These are phyloP conservation scores for Cyclocybe aegerita DNA, from an alignment of 768 basidiomycete species.

Conservation along the genomic window DNA sequence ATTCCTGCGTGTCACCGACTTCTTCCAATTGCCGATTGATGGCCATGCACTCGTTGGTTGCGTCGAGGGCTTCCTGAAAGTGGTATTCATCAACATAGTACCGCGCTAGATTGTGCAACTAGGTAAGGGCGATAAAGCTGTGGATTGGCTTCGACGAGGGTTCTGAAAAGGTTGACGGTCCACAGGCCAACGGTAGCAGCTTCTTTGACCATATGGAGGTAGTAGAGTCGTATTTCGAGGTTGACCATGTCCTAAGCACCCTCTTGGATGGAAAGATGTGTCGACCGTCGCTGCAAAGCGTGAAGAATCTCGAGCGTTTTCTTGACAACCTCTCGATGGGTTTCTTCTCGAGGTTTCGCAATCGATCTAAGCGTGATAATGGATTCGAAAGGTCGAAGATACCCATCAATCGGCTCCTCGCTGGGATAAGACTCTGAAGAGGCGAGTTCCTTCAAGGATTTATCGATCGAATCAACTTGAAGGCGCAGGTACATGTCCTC, in stretches of 20 bases:
- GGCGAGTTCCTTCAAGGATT: background rate
- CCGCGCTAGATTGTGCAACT: background rate
- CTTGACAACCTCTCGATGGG: background rate
- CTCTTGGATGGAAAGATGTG: constrained; percentile 1
- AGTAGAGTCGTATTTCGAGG: background rate
- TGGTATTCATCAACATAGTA: background rate
- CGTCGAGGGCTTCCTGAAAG: background rate
- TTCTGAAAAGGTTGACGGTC: constrained; percentile 6
- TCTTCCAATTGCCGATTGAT: background rate
- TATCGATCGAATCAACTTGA: constrained; percentile 1
- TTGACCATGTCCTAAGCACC: constrained; percentile 4
- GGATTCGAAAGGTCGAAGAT: background rate
- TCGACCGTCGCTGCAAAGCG: background rate
- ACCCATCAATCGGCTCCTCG: background rate
- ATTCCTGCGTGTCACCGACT: too few species aligned
- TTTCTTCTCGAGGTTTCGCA: background rate
- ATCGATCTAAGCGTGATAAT: background rate
- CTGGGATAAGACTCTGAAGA: background rate
- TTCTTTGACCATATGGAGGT: constrained; percentile 1
- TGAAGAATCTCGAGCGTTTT: background rate
- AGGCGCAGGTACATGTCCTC: background rate
- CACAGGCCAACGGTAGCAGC: constrained; percentile 1
- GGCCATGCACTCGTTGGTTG: background rate
- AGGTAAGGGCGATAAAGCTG: constrained; percentile 2
- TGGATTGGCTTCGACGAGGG: background rate